Conservation (phyloP, 768 basidiomycete species). For the Infundibulicybe gibba region DNA sequence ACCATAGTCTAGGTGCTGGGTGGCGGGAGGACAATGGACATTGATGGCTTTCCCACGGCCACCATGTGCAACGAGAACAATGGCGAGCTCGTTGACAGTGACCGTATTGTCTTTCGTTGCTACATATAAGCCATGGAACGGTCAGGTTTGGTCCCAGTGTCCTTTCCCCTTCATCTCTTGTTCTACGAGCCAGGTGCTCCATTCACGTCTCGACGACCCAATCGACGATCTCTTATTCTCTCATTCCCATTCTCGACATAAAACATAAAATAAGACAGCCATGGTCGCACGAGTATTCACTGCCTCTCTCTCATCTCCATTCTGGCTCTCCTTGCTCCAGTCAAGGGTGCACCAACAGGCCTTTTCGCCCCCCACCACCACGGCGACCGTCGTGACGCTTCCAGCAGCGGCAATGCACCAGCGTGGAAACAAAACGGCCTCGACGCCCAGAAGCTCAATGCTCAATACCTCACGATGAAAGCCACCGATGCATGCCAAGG, state of each 20-base stretch:
- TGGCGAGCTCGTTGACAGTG: neutral
- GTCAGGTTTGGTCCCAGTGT: neutral
- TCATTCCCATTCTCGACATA: neutral
- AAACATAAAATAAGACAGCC: constrained; percentile 1
- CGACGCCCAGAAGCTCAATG: constrained; percentile 47
- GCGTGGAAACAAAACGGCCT: constrained; percentile 38
- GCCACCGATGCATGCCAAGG: constrained; percentile 43
- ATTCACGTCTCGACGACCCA: constrained; percentile 11
- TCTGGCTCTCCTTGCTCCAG: constrained; percentile 22
- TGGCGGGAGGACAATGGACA: neutral
- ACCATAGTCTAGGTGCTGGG: neutral
- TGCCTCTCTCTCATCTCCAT: constrained; percentile 13
- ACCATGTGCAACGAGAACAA: neutral
- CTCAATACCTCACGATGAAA: constrained; percentile 41
- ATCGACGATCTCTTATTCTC: constrained; percentile 10
- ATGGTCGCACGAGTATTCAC: constrained; percentile 7
- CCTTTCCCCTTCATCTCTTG: neutral
- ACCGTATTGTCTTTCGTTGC: neutral
- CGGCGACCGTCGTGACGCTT: constrained; percentile 12
- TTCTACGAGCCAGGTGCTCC: constrained; percentile 15
- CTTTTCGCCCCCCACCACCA: constrained; percentile 21
- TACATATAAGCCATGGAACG: neutral
- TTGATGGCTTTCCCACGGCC: no score
- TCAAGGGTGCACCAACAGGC: constrained; percentile 29
- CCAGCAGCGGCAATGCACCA: constrained; percentile 1